These are phyloP conservation scores for Collybia nuda DNA, from an alignment of 768 basidiomycete genomes.

Conservation along the genomic window DNA sequence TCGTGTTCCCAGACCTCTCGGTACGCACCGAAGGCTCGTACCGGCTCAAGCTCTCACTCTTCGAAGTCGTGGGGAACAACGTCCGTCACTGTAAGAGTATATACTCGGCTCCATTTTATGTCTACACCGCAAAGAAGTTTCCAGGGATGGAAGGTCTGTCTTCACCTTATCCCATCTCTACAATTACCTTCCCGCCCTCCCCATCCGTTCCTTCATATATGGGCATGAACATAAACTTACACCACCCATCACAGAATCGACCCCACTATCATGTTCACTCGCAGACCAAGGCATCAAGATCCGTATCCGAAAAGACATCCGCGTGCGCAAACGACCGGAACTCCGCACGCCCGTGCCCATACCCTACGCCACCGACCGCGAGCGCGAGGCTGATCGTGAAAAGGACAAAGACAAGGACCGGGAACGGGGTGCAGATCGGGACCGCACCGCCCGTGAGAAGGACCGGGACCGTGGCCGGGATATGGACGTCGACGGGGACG, in stretches of 20 bases:
- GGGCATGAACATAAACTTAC: too few relatives aligned
- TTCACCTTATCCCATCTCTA: neutral
- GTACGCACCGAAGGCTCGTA: conserved; percentile 93
- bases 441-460: neutral
- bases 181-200: too few relatives aligned
- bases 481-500: conserved; percentile 1
- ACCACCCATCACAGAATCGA: conserved; percentile 75
- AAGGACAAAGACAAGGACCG: conserved; percentile 15
- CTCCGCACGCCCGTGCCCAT: conserved; percentile 35
- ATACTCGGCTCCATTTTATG: conserved; percentile 87
- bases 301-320: conserved; percentile 88
- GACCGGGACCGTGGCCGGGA: neutral
- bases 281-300: conserved; percentile 98
- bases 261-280: conserved; percentile 82
- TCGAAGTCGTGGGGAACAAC: conserved; percentile 86
- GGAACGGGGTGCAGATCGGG: too few relatives aligned
- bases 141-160: conserved; percentile 90
- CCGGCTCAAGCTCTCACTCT: conserved; percentile 68
- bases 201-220: too few relatives aligned
- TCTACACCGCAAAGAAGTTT: conserved; percentile 96
- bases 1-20: conserved; percentile 94
- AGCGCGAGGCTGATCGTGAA: neutral
- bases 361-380: conserved; percentile 19
- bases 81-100: conserved; percentile 91
- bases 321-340: conserved; percentile 71